A percentile compares a stretch with the other conserved stretches of the same genome.
phyloP scores from a whole-genome alignment of 139 green algal genomes.

The Diplosphaera chodatii region DNA sequence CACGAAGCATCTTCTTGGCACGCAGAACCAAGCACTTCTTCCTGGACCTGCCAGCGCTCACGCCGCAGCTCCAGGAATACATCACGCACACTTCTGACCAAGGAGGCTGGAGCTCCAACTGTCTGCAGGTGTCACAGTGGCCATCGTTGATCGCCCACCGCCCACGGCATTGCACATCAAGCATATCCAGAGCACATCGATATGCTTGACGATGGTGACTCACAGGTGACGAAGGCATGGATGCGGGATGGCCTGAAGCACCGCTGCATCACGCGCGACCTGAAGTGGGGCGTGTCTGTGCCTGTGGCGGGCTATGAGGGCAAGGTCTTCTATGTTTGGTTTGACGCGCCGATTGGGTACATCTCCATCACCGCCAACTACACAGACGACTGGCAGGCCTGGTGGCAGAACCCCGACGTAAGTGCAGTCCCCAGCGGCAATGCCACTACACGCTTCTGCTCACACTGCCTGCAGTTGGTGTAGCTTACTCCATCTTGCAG shows the following conservation, averaged over 20 bases:
- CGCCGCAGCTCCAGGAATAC: constrained; percentile 62
- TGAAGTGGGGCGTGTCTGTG: constrained; percentile 94
- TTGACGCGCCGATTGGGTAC: constrained; percentile 97
- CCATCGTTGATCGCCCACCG: background rate
- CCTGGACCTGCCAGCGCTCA: constrained; percentile 87
- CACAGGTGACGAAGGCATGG: constrained; percentile 84
- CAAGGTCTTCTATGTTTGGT: constrained; percentile 99
- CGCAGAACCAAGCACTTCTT: constrained; percentile 83
- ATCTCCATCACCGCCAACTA: constrained; percentile 96
- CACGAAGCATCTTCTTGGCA: no score
- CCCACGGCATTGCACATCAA: background rate
- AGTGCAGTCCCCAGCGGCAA: background rate
- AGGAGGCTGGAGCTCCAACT: constrained; percentile 85
- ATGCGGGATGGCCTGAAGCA: constrained; percentile 92
- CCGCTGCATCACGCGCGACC: constrained; percentile 94
- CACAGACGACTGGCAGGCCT: constrained; percentile 70
- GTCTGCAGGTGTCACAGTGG: constrained; percentile 48
- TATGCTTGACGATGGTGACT: no score
- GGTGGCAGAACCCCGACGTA: constrained; percentile 80
- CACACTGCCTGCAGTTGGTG: no score
- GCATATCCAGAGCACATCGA: no score
- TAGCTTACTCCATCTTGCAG: no score
- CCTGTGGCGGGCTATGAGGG: constrained; percentile 78
- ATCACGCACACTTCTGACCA: constrained; percentile 49
- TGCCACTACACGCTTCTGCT: background rate